Evolutionary conservation across 805 yeast genomes (phyloP).

Genomic region (Yarrowia osloensis): DNA sequence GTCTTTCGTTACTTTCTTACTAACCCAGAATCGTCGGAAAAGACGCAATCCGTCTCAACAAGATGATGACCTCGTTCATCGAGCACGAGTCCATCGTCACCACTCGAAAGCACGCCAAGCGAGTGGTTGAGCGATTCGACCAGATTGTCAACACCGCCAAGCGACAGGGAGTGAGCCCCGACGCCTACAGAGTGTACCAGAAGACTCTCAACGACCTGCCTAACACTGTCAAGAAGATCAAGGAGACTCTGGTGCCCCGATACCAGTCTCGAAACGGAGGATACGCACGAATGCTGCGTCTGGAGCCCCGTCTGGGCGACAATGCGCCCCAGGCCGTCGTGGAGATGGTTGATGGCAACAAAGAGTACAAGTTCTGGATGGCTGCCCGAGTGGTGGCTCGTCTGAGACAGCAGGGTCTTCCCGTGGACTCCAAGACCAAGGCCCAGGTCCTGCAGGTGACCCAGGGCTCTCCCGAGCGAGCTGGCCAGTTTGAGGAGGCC

Average conservation of each 20-base stretch:
- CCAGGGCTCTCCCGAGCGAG: conserved; percentile 52
- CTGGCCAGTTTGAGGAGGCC: conserved; percentile 55
- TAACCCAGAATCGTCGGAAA: conserved; percentile 27
- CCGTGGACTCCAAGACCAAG: conserved; percentile 55
- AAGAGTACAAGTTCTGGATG: conserved; percentile 74
- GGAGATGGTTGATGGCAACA: conserved; percentile 76
- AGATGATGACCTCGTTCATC: conserved; percentile 65
- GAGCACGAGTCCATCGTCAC: conserved; percentile 73
- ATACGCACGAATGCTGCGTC: conserved; percentile 76
- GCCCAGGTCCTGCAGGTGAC: conserved; percentile 58
- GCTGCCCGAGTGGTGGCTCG: conserved; percentile 86
- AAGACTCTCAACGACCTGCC: conserved; percentile 53
- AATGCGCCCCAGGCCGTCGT: conserved; percentile 85
- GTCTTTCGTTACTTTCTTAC: not conserved
- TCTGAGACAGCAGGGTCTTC: conserved; percentile 61
- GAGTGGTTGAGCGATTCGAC: conserved; percentile 64
- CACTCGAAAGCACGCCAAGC: conserved; percentile 74
- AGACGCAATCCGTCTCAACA: conserved; percentile 42
- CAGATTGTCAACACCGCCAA: conserved; percentile 63
- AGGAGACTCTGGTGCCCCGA: conserved; percentile 63
- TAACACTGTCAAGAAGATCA: conserved; percentile 61
- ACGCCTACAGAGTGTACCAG: conserved; percentile 37
- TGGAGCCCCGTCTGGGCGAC: conserved; percentile 88
- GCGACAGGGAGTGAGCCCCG: conserved; percentile 37
- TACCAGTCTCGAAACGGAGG: conserved; percentile 71